These are phyloP conservation scores for Trichomonas gallinae DNA, from an alignment of 208 protist species.

Conservation along the genomic window DNA sequence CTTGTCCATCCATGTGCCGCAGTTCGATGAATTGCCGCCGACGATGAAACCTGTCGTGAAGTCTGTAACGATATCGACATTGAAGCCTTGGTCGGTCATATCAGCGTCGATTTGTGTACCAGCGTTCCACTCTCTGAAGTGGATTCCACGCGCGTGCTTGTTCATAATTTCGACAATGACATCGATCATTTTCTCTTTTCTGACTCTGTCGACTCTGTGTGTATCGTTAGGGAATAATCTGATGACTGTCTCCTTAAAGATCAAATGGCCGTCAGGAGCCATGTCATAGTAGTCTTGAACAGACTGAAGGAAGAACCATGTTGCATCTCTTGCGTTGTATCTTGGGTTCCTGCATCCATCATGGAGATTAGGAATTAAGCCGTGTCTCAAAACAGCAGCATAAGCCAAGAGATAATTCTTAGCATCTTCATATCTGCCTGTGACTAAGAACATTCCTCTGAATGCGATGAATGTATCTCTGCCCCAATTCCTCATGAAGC, in stretches of 20 bases:
- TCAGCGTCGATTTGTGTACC: background rate
- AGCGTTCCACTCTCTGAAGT: background rate
- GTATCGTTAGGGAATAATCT: background rate
- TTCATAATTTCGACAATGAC: background rate
- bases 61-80: background rate
- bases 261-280: background rate
- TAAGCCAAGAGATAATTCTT: background rate
- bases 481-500: background rate
- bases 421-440: background rate
- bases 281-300: background rate
- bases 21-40: background rate
- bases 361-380: background rate
- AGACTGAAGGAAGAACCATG: background rate
- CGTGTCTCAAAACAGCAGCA: background rate
- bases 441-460: background rate
- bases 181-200: background rate
- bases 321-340: background rate
- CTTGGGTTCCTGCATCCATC: background rate
- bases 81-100: background rate
- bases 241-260: background rate
- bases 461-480: slow-evolving; percentile 7
- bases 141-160: background rate
- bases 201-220: background rate
- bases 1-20: slow-evolving; percentile 5
- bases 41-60: background rate